A percentile compares a stretch with the other conserved stretches of the same genome.
These are phyloP conservation scores for Eucalyptus marginata DNA, from an alignment of 345 rosid species.

Conservation along the genomic window DNA sequence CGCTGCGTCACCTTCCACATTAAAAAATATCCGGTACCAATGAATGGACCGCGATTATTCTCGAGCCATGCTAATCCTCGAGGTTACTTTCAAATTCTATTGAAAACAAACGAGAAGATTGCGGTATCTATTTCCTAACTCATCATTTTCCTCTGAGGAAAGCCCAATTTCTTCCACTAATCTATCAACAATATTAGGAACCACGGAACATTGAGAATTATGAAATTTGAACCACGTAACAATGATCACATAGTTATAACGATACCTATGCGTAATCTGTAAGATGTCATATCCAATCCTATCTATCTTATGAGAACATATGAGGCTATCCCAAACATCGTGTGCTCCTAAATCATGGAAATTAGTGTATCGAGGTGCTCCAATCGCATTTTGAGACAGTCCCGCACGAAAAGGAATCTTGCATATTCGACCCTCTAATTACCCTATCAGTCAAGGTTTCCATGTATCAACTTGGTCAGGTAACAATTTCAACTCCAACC, in stretches of 20 bases:
- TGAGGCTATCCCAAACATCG: fast-evolving
- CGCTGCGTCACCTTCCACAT: not conserved
- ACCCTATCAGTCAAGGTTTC: not conserved
- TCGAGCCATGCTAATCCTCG: not conserved
- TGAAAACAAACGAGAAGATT: not conserved
- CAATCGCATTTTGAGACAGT: not conserved
- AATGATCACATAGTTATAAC: fast-evolving
- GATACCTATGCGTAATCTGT: fast-evolving
- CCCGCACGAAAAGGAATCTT: not conserved
- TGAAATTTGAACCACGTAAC: not conserved
- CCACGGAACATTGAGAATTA: not conserved
- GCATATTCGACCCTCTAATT: not conserved
- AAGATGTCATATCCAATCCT: fast-evolving
- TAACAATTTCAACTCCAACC: not conserved
- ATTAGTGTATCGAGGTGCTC: not conserved
- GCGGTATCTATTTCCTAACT: not conserved
- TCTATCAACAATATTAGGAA: not conserved
- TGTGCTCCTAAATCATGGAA: not conserved
- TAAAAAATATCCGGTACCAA: not conserved
- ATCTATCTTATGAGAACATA: not conserved
- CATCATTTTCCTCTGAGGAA: not conserved
- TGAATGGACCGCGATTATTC: not conserved
- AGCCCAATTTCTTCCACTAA: not conserved
- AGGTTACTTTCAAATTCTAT: not conserved
- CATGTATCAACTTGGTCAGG: not conserved